Conservation (phyloP, 2,329 filamentous ascomycete genomes). For the Lasiodiplodia sp. region DNA sequence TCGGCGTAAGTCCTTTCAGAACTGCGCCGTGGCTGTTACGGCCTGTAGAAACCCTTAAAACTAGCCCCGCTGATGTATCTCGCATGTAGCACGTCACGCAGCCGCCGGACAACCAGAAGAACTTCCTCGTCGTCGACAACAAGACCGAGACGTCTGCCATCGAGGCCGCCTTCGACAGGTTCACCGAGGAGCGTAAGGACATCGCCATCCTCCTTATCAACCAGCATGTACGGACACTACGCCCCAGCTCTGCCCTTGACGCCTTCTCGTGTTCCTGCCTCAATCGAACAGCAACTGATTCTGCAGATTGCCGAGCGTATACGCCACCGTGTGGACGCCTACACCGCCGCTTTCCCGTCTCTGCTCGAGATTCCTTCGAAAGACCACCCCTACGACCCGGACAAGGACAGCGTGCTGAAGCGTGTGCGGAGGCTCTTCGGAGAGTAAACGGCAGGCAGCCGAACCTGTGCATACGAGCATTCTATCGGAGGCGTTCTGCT, state of each 20-base stretch:
- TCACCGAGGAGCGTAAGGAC: slow-evolving; percentile 90
- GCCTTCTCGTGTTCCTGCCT: slow-evolving; percentile 36
- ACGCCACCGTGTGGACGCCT: slow-evolving; percentile 86
- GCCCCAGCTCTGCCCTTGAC: slow-evolving; percentile 50
- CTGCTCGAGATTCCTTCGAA: slow-evolving; percentile 97
- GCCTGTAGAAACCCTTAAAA: neutral
- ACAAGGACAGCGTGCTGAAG: slow-evolving; percentile 97
- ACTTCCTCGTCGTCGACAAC: slow-evolving; percentile 94
- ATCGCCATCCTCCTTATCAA: slow-evolving; percentile 98
- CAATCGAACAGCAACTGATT: slow-evolving; percentile 15
- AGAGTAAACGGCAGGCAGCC: slow-evolving; percentile 59
- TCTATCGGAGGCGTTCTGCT: slow-evolving; percentile 20
- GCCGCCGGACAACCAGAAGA: slow-evolving; percentile 89
- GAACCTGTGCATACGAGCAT: slow-evolving; percentile 7
- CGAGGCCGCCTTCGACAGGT: slow-evolving; percentile 87
- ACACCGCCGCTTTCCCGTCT: slow-evolving; percentile 94
- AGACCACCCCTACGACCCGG: slow-evolving; percentile 97
- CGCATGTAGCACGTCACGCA: slow-evolving; percentile 80
- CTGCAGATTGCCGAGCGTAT: slow-evolving; percentile 89
- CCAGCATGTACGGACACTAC: slow-evolving; percentile 75
- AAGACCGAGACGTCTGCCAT: slow-evolving; percentile 92
- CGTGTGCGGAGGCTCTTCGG: slow-evolving; percentile 78
- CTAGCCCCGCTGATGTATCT: neutral
- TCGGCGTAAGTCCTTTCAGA: slow-evolving; percentile 71
- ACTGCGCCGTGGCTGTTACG: neutral